These are phyloP conservation scores for Tuber calosporum DNA, from an alignment of 495 filamentous ascomycete species.

Conservation along the genomic window DNA sequence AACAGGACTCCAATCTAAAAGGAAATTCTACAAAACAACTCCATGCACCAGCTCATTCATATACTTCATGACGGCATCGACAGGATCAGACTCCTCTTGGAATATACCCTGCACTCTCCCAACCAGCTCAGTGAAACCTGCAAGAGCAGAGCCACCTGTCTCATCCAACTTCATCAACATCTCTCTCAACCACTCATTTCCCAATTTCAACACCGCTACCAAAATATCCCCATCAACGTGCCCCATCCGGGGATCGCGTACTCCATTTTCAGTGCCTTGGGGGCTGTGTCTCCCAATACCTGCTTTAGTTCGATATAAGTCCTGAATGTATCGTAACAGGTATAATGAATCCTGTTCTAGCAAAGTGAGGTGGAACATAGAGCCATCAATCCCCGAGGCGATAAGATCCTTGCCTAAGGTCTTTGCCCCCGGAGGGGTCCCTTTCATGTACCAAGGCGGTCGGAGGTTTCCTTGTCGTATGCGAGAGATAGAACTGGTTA, in stretches of 20 bases:
- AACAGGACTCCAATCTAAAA: neutral
- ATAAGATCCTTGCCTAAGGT: constrained; percentile 34
- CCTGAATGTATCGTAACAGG: constrained; percentile 34
- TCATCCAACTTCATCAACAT: constrained; percentile 20
- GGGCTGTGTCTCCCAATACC: constrained; percentile 12
- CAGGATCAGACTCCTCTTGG: constrained; percentile 46
- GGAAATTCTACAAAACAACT: constrained; percentile 38
- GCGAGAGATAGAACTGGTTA: constrained; percentile 38
- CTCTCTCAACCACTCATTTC: constrained; percentile 32
- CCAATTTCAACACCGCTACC: constrained; percentile 30
- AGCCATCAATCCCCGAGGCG: constrained; percentile 39
- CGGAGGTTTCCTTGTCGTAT: constrained; percentile 36
- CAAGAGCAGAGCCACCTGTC: constrained; percentile 11
- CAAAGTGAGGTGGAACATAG: constrained; percentile 40
- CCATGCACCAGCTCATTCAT: constrained; percentile 45
- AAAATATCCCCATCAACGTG: constrained; percentile 39
- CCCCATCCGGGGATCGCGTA: constrained; percentile 22
- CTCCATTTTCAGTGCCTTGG: constrained; percentile 6
- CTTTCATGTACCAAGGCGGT: constrained; percentile 34
- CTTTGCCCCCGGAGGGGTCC: constrained; percentile 30
- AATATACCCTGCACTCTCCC: constrained; percentile 49
- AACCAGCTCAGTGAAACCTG: constrained; percentile 46
- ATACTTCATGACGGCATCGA: constrained; percentile 47
- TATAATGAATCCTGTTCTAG: constrained; percentile 28
- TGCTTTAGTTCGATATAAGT: constrained; percentile 25